phyloP scores from a whole-genome alignment of 129 eudicot genomes.

The Centaurea solstitialis region DNA sequence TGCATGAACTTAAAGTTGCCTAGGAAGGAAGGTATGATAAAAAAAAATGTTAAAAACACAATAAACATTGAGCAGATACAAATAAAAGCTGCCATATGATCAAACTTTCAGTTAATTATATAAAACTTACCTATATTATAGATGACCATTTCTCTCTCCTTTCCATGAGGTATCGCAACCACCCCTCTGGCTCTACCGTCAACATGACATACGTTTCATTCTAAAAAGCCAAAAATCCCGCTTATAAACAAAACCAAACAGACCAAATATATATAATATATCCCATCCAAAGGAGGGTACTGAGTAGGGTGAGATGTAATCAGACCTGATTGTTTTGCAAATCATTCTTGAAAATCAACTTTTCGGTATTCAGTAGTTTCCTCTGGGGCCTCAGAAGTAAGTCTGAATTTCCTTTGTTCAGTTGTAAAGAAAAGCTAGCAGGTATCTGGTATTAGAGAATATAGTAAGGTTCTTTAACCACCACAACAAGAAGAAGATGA shows the following conservation, averaged over 20 bases:
- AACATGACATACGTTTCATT: conserved; percentile 51
- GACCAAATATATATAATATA: not conserved
- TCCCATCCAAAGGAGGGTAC: not conserved
- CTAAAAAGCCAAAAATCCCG: conserved; percentile 34
- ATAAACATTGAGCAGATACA: not conserved
- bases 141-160: conserved; percentile 62
- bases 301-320: not conserved
- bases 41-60: not conserved
- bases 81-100: not conserved
- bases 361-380: conserved; percentile 88
- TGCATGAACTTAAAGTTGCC: not conserved
- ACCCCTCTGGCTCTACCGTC: conserved; percentile 78
- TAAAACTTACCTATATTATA: conserved; percentile 75
- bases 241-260: not conserved
- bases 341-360: conserved; percentile 74
- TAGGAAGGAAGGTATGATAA: not conserved
- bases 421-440: conserved; percentile 70
- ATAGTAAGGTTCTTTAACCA: not conserved
- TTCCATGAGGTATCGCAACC: conserved; percentile 69
- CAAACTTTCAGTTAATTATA: not conserved
- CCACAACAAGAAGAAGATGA: not conserved
- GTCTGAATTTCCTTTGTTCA: conserved; percentile 45
- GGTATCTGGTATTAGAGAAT: conserved; percentile 65
- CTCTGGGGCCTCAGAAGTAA: conserved; percentile 46
- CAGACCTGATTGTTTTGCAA: conserved; percentile 47